A percentile compares a stretch with the other conserved stretches of the same genome.
These are phyloP conservation scores for Tetratostichococcus sp. DNA, from an alignment of 139 green algal genomes.

Conservation along the genomic window DNA sequence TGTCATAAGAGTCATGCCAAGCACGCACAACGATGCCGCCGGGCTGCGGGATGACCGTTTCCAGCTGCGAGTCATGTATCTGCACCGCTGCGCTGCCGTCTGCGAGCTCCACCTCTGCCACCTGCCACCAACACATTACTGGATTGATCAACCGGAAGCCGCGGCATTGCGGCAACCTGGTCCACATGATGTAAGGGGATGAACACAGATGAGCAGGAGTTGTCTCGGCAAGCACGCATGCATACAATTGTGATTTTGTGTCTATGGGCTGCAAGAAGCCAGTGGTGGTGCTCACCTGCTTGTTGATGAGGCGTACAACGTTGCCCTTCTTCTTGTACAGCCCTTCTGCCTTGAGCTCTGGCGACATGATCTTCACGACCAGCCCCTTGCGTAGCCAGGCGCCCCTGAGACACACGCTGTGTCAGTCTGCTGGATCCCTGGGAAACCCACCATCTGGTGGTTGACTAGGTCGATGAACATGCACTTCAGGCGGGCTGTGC, in stretches of 20 bases:
- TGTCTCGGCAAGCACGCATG: no score
- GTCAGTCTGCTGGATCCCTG: no score
- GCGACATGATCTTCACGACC: slow-evolving; percentile 86
- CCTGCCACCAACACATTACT: neutral
- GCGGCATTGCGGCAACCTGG: no score
- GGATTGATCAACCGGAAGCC: no score
- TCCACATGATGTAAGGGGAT: no score
- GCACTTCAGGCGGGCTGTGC: neutral
- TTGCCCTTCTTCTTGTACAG: slow-evolving; percentile 95
- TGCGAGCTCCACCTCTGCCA: neutral
- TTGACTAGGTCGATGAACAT: neutral
- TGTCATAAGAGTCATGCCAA: no score
- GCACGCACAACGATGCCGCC: slow-evolving; percentile 52
- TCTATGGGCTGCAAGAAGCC: no score
- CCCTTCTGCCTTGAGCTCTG: slow-evolving; percentile 65
- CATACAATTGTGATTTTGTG: no score
- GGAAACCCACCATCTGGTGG: no score
- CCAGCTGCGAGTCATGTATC: slow-evolving; percentile 91
- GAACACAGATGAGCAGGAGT: no score
- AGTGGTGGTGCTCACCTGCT: slow-evolving; percentile 74
- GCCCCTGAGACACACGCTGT: neutral
- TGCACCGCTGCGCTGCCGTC: slow-evolving; percentile 34
- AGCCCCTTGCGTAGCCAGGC: slow-evolving; percentile 78
- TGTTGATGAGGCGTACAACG: slow-evolving; percentile 62
- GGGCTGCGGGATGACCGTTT: slow-evolving; percentile 79